Percentiles rank a stretch among this genome's conserved stretches.
Conservation (phyloP, 306 rosid species). For the Arachis stenosperma region DNA sequence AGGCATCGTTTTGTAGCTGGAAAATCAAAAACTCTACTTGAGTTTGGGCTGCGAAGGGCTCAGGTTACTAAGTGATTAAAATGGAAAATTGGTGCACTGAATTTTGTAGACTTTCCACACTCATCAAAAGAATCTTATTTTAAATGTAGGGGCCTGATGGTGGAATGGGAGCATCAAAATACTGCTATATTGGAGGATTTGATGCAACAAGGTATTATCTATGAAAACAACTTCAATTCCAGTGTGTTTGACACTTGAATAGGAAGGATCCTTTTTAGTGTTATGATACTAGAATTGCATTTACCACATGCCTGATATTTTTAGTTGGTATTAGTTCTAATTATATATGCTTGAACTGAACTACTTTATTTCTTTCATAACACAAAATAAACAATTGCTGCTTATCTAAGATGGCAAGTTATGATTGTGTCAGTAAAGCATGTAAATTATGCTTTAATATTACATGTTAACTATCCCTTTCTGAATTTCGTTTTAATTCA, state of each 20-base stretch:
- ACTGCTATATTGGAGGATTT: constrained; percentile 91
- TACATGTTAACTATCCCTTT: not conserved
- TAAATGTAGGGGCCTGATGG: constrained; percentile 92
- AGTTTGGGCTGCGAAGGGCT: constrained; percentile 95
- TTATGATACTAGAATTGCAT: not conserved
- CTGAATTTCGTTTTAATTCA: constrained; percentile 4
- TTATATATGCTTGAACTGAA: constrained; percentile 4
- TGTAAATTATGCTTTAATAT: not conserved
- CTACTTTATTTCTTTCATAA: not conserved
- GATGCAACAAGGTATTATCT: constrained; percentile 87
- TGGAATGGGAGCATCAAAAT: constrained; percentile 87
- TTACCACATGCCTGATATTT: constrained; percentile 6
- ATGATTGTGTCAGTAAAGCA: constrained; percentile 2
- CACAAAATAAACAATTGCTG: not conserved
- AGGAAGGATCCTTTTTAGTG: not conserved
- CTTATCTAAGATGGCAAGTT: constrained; percentile 15
- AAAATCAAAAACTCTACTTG: constrained; percentile 80
- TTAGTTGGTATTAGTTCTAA: constrained; percentile 11
- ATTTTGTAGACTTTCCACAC: not conserved
- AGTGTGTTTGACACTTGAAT: not conserved
- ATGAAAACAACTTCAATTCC: constrained; percentile 23
- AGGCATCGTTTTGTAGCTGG: constrained; percentile 96
- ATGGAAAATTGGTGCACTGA: constrained; percentile 13
- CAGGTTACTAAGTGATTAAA: constrained; percentile 47
- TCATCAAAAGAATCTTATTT: constrained; percentile 38